Percentiles rank a stretch among this genome's conserved stretches.
Conservation (phyloP, 1,284 basidiomycete species). For the Boletellus deceptivus region DNA sequence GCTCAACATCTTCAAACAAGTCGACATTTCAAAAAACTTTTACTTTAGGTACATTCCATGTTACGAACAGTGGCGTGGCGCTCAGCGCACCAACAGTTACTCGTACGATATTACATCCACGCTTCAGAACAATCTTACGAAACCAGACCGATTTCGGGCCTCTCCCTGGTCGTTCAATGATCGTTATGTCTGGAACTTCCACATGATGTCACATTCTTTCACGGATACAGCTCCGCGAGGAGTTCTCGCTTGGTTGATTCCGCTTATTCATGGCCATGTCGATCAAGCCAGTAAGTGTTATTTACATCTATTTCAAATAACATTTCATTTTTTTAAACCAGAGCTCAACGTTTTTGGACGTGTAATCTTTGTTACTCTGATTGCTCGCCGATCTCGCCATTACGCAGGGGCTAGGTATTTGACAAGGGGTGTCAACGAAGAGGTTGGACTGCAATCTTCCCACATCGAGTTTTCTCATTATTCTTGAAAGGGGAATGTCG, state of each 20-base stretch:
- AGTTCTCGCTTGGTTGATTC: conserved; percentile 76
- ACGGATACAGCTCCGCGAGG: conserved; percentile 27
- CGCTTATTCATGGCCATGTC: conserved; percentile 93
- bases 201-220: conserved; percentile 78
- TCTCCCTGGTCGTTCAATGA: conserved; percentile 74
- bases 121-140: conserved; percentile 90
- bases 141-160: conserved; percentile 40
- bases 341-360: conserved; percentile 91
- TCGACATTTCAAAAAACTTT: conserved; percentile 98
- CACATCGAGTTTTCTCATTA: not conserved
- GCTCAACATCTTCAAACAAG: conserved; percentile 93
- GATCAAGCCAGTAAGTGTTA: conserved; percentile 90
- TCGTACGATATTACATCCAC: conserved; percentile 97
- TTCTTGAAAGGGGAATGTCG: conserved; percentile 86
- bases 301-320: not conserved
- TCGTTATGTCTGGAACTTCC: conserved; percentile 95
- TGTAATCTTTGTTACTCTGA: conserved; percentile 90
- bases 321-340: conserved; percentile 33
- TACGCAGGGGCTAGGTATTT: conserved; percentile 96
- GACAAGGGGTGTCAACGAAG: conserved; percentile 92
- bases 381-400: conserved; percentile 91
- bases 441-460: conserved; percentile 44
- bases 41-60: conserved; percentile 81
- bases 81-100: conserved; percentile 54
- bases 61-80: not conserved